Base-by-base conservation (phyloP, 495 filamentous ascomycete genomes). In the Aspergillus affinis region DNA sequence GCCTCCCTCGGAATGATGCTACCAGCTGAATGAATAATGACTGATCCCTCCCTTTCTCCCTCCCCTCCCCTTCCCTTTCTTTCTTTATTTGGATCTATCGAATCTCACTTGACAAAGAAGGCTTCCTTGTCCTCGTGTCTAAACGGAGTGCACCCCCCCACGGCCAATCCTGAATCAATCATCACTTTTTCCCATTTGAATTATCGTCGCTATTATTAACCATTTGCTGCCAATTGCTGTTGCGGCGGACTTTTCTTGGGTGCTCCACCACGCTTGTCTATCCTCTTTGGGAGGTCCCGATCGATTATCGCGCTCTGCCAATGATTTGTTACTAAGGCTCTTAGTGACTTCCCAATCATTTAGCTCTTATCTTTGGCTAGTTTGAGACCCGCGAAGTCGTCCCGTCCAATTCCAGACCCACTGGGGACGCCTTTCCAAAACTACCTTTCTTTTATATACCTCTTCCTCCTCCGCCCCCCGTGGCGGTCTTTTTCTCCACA, bases 401-500 rank as follows among this genome's bases (percentile, higher is more conserved):
- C 54, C 52, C 26, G 61, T 68, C 63, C 63, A 60, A 62, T 68
- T 64, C 61, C 52, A 62, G 62, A 53, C 62, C 63, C 53, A 63
- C 59, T 61, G 60, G 65, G 55, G 59, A n/a, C 59, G 59, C 61
- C 58, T 68, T 68, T 62, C 57, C 59, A 51, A 53, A 61, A 61
- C 8, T 26, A 30, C 18, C 8, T 61, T 63, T 57, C 64, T 68
- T 66, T 69, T 68, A 69, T 71, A 71, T 62, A 51, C 54, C 49
- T 8, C 57, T 30, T 54, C 21, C 30, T n/a, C 59, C 52, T 56
- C 63, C 57, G 55, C 62, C 65, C 60, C 55, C 68, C 67, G 72
- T 75, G 66, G 67, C 70, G 60, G 65, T 61, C 62, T 57, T 54
- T 61, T 62, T 65, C 65, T 70, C 67, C 67, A 70, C 66, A 66